Base-by-base conservation (phyloP, 176 grass and related monocot genomes). In the Saccharum officinarum region DNA sequence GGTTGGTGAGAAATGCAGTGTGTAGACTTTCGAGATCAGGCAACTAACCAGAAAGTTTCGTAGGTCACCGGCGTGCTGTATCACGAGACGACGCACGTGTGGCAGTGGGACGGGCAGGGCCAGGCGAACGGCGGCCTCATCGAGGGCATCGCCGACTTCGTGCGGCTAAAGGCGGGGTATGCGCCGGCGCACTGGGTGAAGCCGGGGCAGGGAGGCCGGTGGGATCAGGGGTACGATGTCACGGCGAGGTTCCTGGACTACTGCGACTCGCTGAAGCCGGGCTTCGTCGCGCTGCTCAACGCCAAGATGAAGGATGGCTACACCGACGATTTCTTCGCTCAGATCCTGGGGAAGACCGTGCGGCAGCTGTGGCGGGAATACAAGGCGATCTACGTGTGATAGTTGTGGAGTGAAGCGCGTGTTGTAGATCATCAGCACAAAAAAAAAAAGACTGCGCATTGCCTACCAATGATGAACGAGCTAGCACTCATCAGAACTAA, bases 91-190 rank as follows among this genome's bases (percentile, higher is more conserved):
- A 85, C 89, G 1, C 95, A 90, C 44, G 91, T 95, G 33, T 98
- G 95, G 95, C 95, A 95, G 80, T 98, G 95, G 95, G 8, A 88
- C 61, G 87, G 89, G 31, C 60, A 41, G 30, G 82, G 79, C 4
- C 3, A 0, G 1, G 91, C 85, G 0, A 82, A 92, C 13, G 71
- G 82, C 1, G 86, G 95, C 0, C 74, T 97, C 23, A 88, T 93
- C 72, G 87, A 88, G 81, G 95, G 95, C 7, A 90, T 97, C 78
- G 95, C 95, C 63, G 90, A 97, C 89, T 97, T 30, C 78, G 92
- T 95, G 10, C 76, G 95, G 25, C 84, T 98, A 5, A 86, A 86
- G 72, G 95, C 91, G 0, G 88, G 84, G 39, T 87, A 87, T 30
- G 85, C 84, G 28, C 89, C 87, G 36, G 67, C 37, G 42, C 79